Percentiles rank a stretch among this genome's conserved stretches.
Evolutionary conservation across 1,284 basidiomycete genomes (phyloP).

Genomic region (Coniferiporia sulphurascens): DNA sequence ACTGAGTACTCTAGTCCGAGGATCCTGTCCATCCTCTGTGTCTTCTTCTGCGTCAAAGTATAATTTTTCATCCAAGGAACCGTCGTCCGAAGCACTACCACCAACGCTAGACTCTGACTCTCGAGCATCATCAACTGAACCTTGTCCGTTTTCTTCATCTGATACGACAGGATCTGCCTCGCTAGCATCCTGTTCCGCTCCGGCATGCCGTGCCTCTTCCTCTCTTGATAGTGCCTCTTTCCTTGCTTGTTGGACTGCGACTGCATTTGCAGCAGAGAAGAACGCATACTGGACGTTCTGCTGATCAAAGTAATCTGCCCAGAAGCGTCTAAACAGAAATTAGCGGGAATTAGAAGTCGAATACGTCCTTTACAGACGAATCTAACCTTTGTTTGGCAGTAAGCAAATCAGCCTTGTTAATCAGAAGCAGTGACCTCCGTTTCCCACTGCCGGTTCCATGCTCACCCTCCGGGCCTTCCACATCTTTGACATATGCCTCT

Average conservation of each 20-base stretch:
- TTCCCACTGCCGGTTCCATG: slow-evolving; percentile 69
- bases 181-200: slow-evolving; percentile 24
- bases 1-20: slow-evolving; percentile 76
- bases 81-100: slow-evolving; percentile 14
- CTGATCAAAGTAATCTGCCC: slow-evolving; percentile 93
- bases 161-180: slow-evolving; percentile 24
- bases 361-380: slow-evolving; percentile 20
- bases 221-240: slow-evolving; percentile 44
- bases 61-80: slow-evolving; percentile 37
- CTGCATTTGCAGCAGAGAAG: slow-evolving; percentile 91
- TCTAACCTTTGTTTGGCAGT: slow-evolving; percentile 80
- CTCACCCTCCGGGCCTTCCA: slow-evolving; percentile 74
- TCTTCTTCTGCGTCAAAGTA: slow-evolving; percentile 47
- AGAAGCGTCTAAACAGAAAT: slow-evolving; percentile 45
- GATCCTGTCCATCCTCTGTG: slow-evolving; percentile 49
- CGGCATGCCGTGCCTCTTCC: slow-evolving; percentile 21
- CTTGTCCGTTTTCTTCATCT: slow-evolving; percentile 23
- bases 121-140: slow-evolving; percentile 24
- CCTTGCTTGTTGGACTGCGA: slow-evolving; percentile 75
- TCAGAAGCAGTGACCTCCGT: slow-evolving; percentile 77
- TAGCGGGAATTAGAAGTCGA: slow-evolving; percentile 2
- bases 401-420: slow-evolving; percentile 96
- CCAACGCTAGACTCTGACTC: slow-evolving; percentile 21
- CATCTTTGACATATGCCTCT: slow-evolving; percentile 80
- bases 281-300: slow-evolving; percentile 86